A percentile compares a stretch with the other conserved stretches of the same genome.
Evolutionary conservation across 371 early-diverging fungal species (phyloP).

Genomic region (Batkoa obscura): DNA sequence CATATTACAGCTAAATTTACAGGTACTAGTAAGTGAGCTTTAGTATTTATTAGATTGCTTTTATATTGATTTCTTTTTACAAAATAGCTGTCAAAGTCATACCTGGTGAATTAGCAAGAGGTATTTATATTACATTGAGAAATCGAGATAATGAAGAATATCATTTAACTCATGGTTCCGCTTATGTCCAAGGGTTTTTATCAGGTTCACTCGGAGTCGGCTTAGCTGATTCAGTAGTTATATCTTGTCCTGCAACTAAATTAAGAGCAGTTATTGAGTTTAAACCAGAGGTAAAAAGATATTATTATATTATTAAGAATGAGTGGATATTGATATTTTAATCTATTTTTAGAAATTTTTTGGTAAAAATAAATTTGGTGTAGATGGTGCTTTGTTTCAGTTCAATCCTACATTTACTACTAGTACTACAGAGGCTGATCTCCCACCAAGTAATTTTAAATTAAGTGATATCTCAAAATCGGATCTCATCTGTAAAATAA

Average conservation of each 20-base stretch:
- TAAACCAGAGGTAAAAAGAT: slow-evolving; percentile 19
- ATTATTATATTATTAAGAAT: too few species aligned
- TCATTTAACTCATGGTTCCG: slow-evolving; percentile 21
- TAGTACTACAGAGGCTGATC: background rate
- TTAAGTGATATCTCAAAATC: background rate
- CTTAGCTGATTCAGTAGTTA: slow-evolving; percentile 14
- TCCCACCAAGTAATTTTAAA: background rate
- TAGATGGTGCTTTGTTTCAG: slow-evolving; percentile 26
- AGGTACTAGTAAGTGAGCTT: slow-evolving; percentile 17
- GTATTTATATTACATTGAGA: slow-evolving; percentile 25
- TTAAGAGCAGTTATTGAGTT: slow-evolving; percentile 24
- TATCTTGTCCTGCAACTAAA: slow-evolving; percentile 22
- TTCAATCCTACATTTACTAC: slow-evolving; percentile 19
- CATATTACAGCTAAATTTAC: slow-evolving; percentile 12
- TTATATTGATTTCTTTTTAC: background rate
- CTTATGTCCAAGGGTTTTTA: slow-evolving; percentile 24
- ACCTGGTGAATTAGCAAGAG: slow-evolving; percentile 26
- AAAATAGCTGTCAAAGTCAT: slow-evolving; percentile 18
- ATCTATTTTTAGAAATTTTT: slow-evolving; percentile 16
- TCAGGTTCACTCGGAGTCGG: slow-evolving; percentile 18
- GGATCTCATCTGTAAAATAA: background rate
- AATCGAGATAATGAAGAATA: slow-evolving; percentile 27
- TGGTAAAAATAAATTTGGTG: slow-evolving; percentile 21
- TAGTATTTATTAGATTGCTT: background rate
- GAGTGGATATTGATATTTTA: background rate